A percentile compares a stretch with the other conserved stretches of the same genome.
Conservation (phyloP, 1,284 basidiomycete genomes). For the Pterulicium gracile region DNA sequence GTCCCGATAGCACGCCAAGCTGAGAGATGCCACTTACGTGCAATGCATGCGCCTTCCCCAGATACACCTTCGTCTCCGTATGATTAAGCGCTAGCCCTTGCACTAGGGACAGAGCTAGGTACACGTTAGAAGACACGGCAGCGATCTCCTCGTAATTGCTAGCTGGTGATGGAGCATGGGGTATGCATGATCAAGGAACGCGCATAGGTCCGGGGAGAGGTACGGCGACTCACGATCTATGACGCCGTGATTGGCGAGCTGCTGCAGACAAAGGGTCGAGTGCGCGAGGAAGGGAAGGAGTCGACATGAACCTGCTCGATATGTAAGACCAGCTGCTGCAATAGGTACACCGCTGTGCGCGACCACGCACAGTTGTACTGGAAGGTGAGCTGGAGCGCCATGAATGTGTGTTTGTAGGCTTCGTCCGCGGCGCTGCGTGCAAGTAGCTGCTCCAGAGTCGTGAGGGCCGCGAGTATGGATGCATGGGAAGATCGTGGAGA, state of each 20-base stretch:
- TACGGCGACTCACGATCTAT: constrained; percentile 26
- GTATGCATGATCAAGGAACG: constrained; percentile 3
- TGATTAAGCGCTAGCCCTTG: constrained; percentile 78
- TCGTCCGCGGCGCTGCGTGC: background rate
- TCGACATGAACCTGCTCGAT: constrained; percentile 4
- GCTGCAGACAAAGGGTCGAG: constrained; percentile 33
- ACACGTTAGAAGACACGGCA: constrained; percentile 38
- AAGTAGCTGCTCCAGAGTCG: background rate
- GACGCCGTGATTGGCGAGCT: constrained; percentile 31
- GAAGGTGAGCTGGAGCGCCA: constrained; percentile 61
- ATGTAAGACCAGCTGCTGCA: too few relatives aligned
- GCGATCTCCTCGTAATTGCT: constrained; percentile 22
- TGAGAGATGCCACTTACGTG: constrained; percentile 40
- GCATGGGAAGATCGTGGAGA: background rate
- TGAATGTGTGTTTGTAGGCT: constrained; percentile 30
- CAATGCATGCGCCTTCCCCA: constrained; percentile 58
- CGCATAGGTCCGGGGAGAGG: constrained; percentile 10
- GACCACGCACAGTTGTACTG: constrained; percentile 61
- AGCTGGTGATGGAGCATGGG: background rate
- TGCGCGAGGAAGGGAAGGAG: constrained; percentile 52
- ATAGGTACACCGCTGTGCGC: too few relatives aligned
- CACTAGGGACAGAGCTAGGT: constrained; percentile 52
- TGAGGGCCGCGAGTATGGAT: background rate
- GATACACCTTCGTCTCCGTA: constrained; percentile 50
- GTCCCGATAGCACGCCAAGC: constrained; percentile 2